A percentile compares a stretch with the other conserved stretches of the same genome.
Evolutionary conservation across 75 land plant species (phyloP).

Genomic region (Pinus taeda): DNA sequence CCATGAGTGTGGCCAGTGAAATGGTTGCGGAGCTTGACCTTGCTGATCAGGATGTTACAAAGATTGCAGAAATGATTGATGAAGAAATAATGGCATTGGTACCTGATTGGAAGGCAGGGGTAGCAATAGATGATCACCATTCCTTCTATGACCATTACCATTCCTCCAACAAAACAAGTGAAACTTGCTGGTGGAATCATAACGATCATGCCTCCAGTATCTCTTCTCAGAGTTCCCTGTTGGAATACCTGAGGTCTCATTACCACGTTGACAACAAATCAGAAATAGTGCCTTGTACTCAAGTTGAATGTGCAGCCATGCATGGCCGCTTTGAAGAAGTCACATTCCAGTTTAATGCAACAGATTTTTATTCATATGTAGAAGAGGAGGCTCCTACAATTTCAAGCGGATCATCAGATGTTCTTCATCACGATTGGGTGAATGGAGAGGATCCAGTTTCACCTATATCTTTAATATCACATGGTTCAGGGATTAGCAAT

Average conservation of each 20-base stretch:
- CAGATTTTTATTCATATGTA: slow-evolving; percentile 31
- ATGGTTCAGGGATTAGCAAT: not conserved
- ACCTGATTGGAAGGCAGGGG: slow-evolving; percentile 67
- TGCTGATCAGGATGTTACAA: slow-evolving; percentile 59
- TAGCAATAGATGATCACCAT: slow-evolving; percentile 49
- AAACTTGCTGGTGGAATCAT: slow-evolving; percentile 1
- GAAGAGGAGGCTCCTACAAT: slow-evolving; percentile 23
- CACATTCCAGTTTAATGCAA: slow-evolving; percentile 57
- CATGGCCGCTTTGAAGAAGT: slow-evolving; percentile 85
- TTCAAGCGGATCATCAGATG: slow-evolving; percentile 27
- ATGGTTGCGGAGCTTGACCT: slow-evolving; percentile 69
- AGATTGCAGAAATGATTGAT: slow-evolving; percentile 67
- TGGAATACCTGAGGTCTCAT: slow-evolving; percentile 16
- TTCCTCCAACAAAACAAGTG: slow-evolving; percentile 18
- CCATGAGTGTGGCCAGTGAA: slow-evolving; percentile 69
- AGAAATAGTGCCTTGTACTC: slow-evolving; percentile 21
- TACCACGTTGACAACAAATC: slow-evolving; percentile 12
- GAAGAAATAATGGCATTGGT: slow-evolving; percentile 53
- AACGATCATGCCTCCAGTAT: slow-evolving; percentile 7
- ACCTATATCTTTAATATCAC: not conserved
- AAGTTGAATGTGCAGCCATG: slow-evolving; percentile 35
- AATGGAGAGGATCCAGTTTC: slow-evolving; percentile 3
- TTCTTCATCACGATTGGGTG: slow-evolving; percentile 2
- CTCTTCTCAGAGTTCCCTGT: slow-evolving; percentile 29
- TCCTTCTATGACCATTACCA: slow-evolving; percentile 17